Base-by-base conservation (phyloP, 164 flowering plant species). In the Vitis rupestris region DNA sequence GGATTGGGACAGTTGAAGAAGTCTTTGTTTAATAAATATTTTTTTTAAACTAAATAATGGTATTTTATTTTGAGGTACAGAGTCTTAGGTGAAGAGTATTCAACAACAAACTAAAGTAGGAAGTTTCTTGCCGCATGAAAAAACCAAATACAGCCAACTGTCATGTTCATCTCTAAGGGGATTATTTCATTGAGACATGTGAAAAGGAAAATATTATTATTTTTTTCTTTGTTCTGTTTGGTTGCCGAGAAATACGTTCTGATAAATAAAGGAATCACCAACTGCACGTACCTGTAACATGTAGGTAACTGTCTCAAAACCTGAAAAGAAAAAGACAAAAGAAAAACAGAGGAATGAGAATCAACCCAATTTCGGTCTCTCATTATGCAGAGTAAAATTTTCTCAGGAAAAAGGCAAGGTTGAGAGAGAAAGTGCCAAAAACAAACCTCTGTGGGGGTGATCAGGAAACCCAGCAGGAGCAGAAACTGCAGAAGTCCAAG, bases 391-490 rank as follows among this genome's bases (percentile, higher is more conserved):
- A 51, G 23, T 9, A 29, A 9, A 30, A 3, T 5, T 10, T 57
- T 14, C 15, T 27, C 14, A 49, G 2, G 50, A 44, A 51, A 64
- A 59, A 52, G 15, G 9, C 4, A 47, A 37, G 59, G 23, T 8
- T 12, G 44, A 37, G 4, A 3, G 44, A 37, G 44, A 10, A 11
- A 52, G 29, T 3, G 12, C 1, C 29, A 54, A 48, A 60, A 57
- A 27, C 74, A 75, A 68, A 87, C 97, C 98, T 94, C 97, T 88
- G 53, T 94, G 98, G 50, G 98, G 98, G 71, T 92, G 98, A 75
- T 94, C 97, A 50, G 97, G 97, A 75, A 94, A 92, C 48, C 97
- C 98, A 73, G 89, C 92, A 7, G 94, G 94, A 77, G 93, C 85
- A 59, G 92, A 58, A 63, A 90, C 98, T 94, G 91, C 74, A 81